Evolutionary conservation across 768 basidiomycete species (phyloP).

Genomic region (Omphalotus guepiniiformis): DNA sequence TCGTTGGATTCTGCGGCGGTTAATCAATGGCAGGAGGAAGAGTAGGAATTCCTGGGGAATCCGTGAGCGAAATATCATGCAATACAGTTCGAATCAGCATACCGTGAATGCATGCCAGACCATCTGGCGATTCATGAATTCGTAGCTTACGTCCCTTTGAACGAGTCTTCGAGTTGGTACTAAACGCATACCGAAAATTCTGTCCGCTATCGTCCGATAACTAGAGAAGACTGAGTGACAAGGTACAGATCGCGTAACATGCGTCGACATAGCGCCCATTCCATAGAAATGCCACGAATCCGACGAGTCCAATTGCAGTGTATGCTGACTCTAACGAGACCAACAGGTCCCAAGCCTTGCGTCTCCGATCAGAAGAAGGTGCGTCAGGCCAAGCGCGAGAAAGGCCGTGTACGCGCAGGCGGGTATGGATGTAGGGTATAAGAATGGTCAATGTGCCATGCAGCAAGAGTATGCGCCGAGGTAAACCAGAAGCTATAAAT

Average conservation of each 20-base stretch:
- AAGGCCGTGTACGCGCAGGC: conserved; percentile 69
- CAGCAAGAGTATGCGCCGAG: conserved; percentile 52
- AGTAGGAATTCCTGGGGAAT: conserved; percentile 82
- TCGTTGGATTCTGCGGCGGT: conserved; percentile 59
- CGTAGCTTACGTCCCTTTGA: conserved; percentile 88
- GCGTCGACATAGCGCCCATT: conserved; percentile 82
- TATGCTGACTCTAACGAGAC: conserved; percentile 65
- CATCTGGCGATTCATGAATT: conserved; percentile 99
- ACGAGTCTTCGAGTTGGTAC: conserved; percentile 65
- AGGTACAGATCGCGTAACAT: no score
- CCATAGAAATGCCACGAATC: conserved; percentile 81
- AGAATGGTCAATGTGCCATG: conserved; percentile 74
- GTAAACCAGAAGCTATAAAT: conserved; percentile 58
- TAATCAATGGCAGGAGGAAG: conserved; percentile 85
- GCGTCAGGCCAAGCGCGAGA: conserved; percentile 90
- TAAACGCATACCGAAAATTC: conserved; percentile 71
- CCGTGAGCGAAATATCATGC: background rate
- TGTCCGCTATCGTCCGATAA: conserved; percentile 80
- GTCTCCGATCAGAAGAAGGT: conserved; percentile 71
- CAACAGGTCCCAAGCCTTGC: conserved; percentile 69
- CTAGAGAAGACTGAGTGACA: conserved; percentile 39
- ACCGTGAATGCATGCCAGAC: conserved; percentile 99
- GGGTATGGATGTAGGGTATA: conserved; percentile 74
- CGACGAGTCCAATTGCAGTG: conserved; percentile 58
- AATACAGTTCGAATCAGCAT: conserved; percentile 27